phyloP scores from a whole-genome alignment of 208 protist genomes.

The Wallacemonas collosoma region DNA sequence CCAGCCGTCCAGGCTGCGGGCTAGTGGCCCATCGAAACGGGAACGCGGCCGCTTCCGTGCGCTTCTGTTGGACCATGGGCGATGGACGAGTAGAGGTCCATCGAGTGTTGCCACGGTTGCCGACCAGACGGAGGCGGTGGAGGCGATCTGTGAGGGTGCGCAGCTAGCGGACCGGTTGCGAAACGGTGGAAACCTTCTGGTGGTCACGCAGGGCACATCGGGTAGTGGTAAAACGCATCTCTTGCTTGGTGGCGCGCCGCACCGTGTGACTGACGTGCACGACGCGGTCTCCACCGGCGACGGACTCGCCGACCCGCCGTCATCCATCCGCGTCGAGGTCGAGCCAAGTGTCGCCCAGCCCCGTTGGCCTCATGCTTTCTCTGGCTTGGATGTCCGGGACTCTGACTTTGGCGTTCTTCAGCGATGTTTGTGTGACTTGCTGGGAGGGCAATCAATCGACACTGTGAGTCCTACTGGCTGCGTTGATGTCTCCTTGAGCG shows the following conservation, averaged over 20 bases:
- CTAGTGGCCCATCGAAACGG: neutral
- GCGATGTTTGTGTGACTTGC: neutral
- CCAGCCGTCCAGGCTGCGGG: neutral
- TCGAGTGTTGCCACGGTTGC: neutral
- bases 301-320: no score
- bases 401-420: constrained; percentile 4
- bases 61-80: constrained; percentile 4
- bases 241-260: neutral
- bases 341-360: no score
- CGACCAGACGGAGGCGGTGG: neutral
- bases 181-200: neutral
- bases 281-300: no score
- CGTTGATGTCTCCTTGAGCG: neutral
- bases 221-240: constrained; percentile 13
- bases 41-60: neutral
- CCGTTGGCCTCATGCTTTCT: neutral
- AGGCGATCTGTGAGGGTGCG: neutral
- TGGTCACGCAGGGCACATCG: constrained; percentile 5
- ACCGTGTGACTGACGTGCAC: neutral
- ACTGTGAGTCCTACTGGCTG: no score
- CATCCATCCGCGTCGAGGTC: no score
- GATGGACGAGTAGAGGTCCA: constrained; percentile 5
- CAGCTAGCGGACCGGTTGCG: neutral
- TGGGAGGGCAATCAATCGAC: neutral
- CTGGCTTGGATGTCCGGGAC: neutral